Evolutionary conservation across 208 protist genomes (phyloP), one percentile per base, ranked within the genome.

Genomic region (Leishmania braziliensis): DNA sequence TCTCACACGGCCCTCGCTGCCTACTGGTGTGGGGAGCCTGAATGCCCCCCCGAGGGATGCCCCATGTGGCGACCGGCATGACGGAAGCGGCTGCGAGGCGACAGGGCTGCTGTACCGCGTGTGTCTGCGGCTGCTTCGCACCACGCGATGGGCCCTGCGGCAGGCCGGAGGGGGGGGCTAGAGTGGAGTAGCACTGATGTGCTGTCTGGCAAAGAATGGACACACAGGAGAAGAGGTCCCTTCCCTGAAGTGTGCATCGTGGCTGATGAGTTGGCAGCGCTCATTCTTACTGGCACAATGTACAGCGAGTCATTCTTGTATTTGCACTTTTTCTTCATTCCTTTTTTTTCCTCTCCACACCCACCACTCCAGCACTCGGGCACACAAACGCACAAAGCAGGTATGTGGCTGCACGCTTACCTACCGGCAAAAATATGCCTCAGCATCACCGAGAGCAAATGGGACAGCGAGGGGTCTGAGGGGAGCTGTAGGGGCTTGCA

Each of bases 281-380:
- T 43, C 51, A 62, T 60, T 43, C 14, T 75, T 43, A 29, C 26
- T 56, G 71, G 29, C 8, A 43, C n/a, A 50, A 58, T 71, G 39
- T 39, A 29, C 26, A 65, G 29, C n/a, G 58, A 70, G 12, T 23
- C 33, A n/a, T 3, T 51, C 74, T 71, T 39, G 69, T 71, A 39
- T 65, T 48, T 83, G 78, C 78, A 68, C 76, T 83, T 74, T 82
- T 84, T 77, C 63, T 84, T 84, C 26, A 46, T 20, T 48, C 0
- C 43, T 36, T 53, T 6, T 33, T 26, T 46, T 48, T 26, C 20
- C 5, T 6, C 29, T 6, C 16, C 54, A 46, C 33, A n/a, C 14
- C 10, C n/a, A 50, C 9, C 36, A 33, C n/a, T 72, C 23, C 5
- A 51, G 18, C 43, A 1, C 43, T 72, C 10, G 39, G 26, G 8